These are phyloP conservation scores for Erodium moschatum DNA, from an alignment of 441 rosid species.

Conservation along the genomic window DNA sequence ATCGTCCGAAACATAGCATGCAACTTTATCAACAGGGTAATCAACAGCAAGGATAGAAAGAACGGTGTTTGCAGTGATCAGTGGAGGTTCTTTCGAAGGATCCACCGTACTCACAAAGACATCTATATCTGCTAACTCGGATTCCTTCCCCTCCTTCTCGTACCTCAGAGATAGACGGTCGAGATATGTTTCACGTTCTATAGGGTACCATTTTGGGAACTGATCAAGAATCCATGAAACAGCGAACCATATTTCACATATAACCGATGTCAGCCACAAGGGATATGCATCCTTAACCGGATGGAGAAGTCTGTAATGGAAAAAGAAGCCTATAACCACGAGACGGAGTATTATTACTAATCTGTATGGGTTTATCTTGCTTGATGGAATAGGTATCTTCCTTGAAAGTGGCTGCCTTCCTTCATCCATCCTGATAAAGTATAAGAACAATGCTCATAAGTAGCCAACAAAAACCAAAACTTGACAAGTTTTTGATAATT, in stretches of 20 bases:
- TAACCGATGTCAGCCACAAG: constrained; percentile 82
- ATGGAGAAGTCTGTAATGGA: constrained; percentile 80
- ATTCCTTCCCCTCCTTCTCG: constrained; percentile 83
- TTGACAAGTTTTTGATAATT: too few relatives aligned
- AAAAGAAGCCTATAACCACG: constrained; percentile 70
- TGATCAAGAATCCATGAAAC: constrained; percentile 94
- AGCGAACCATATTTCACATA: constrained; percentile 97
- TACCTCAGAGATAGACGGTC: constrained; percentile 90
- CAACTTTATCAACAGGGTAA: constrained; percentile 85
- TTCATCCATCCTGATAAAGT: constrained; percentile 74
- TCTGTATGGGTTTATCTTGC: constrained; percentile 86
- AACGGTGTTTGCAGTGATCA: constrained; percentile 93
- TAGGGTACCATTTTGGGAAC: constrained; percentile 90
- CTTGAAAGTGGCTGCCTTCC: constrained; percentile 96
- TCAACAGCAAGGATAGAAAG: constrained; percentile 91
- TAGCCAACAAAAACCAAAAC: not conserved
- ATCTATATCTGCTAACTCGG: constrained; percentile 60
- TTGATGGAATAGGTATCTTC: constrained; percentile 74
- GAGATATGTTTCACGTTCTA: constrained; percentile 81
- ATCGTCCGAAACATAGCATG: constrained; percentile 93
- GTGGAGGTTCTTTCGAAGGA: constrained; percentile 93
- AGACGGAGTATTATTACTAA: constrained; percentile 69
- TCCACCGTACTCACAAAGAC: constrained; percentile 92
- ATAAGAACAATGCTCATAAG: not conserved
- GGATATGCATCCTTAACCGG: constrained; percentile 78